Evolutionary conservation across 768 basidiomycete species (phyloP).

Genomic region (Amyloporia xantha): DNA sequence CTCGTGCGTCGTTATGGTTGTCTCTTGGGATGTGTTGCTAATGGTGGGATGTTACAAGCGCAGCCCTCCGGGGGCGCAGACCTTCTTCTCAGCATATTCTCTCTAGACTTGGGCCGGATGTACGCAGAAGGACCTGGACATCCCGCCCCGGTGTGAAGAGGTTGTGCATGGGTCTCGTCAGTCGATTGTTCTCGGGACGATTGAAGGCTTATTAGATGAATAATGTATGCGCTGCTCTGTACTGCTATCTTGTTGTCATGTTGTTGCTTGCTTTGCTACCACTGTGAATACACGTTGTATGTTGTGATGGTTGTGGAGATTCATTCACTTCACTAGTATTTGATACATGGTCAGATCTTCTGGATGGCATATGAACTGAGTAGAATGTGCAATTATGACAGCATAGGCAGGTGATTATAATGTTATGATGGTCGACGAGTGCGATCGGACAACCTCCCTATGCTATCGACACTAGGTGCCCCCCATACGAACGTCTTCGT

Average conservation of each 20-base stretch:
- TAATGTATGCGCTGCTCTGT: background rate
- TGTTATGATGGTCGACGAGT: background rate
- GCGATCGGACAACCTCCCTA: slow-evolving; percentile 40
- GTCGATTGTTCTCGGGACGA: background rate
- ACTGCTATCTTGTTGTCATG: slow-evolving; percentile 5
- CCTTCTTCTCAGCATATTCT: slow-evolving; percentile 17
- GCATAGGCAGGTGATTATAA: background rate
- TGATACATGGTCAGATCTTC: slow-evolving; percentile 1
- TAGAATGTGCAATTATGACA: slow-evolving; percentile 8
- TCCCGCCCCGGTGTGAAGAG: slow-evolving; percentile 62
- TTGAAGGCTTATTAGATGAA: background rate
- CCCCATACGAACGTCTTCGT: slow-evolving; percentile 65
- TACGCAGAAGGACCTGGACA: slow-evolving; percentile 29
- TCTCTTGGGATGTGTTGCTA: background rate
- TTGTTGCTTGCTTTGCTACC: slow-evolving; percentile 3
- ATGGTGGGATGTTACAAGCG: background rate
- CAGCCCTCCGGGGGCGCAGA: slow-evolving; percentile 1
- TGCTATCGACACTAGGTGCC: slow-evolving; percentile 60
- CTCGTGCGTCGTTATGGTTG: slow-evolving; percentile 27
- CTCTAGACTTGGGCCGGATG: slow-evolving; percentile 28
- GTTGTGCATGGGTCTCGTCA: slow-evolving; percentile 37
- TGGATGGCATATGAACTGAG: slow-evolving; percentile 5
- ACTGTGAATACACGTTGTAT: too few relatives aligned
- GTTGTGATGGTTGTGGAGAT: too few relatives aligned
- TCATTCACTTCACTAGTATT: too few relatives aligned